These are phyloP conservation scores for Boletus putidus DNA, from an alignment of 1,284 basidiomycete species.

Conservation along the genomic window DNA sequence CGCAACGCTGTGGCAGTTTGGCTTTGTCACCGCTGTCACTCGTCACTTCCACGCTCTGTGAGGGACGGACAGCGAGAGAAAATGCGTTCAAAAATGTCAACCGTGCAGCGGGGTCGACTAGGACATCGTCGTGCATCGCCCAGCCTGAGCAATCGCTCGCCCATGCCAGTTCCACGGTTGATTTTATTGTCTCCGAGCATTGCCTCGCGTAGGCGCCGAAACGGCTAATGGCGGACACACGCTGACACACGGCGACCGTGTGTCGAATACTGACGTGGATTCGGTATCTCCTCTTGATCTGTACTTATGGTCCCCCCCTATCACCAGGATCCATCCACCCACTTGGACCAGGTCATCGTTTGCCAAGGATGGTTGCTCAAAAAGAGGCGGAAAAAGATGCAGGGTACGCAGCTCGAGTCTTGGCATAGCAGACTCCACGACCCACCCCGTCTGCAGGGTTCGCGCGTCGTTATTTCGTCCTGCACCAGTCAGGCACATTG, in stretches of 20 bases:
- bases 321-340: constrained; percentile 2
- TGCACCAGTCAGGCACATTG: constrained; percentile 66
- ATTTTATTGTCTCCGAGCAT: constrained; percentile 16
- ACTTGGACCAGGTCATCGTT: constrained; percentile 40
- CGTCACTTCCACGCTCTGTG: neutral
- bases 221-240: constrained; percentile 4
- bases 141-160: neutral
- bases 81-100: constrained; percentile 9
- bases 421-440: constrained; percentile 5
- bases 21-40: constrained; percentile 5
- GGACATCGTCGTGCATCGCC: constrained; percentile 4
- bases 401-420: constrained; percentile 50
- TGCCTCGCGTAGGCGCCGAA: constrained; percentile 8
- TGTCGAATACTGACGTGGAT: constrained; percentile 8
- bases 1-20: constrained; percentile 5
- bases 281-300: neutral
- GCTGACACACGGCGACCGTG: neutral
- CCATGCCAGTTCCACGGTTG: neutral
- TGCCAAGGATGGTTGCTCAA: constrained; percentile 78
- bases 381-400: constrained; percentile 82
- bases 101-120: neutral
- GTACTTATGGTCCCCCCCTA: constrained; percentile 4
- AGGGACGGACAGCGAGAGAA: constrained; percentile 11
- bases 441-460: constrained; percentile 55
- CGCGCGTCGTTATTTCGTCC: constrained; percentile 75